Conservation (phyloP, 768 basidiomycete species). For the Sarcomyxa edulis region DNA sequence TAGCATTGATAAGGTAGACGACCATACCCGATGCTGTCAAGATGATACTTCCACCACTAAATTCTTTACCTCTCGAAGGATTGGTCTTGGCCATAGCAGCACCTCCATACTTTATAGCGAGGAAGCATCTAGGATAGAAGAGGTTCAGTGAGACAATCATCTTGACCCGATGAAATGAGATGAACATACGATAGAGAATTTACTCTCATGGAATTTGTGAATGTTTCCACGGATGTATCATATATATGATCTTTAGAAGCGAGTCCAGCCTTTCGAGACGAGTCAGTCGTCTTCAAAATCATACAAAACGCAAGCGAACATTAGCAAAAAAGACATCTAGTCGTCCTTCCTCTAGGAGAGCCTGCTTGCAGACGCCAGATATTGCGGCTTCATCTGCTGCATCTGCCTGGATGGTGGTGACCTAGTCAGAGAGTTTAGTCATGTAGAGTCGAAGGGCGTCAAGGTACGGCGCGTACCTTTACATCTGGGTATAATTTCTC, state of each 20-base stretch:
- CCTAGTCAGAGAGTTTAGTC: constrained; percentile 35
- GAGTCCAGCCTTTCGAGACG: constrained; percentile 79
- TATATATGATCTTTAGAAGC: constrained; percentile 37
- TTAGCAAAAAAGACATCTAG: constrained; percentile 96
- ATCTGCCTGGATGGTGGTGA: constrained; percentile 74
- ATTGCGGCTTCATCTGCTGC: constrained; percentile 77
- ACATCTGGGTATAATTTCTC: constrained; percentile 67
- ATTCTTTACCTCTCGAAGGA: constrained; percentile 60
- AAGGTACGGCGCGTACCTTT: constrained; percentile 41
- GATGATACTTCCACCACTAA: constrained; percentile 77
- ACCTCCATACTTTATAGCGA: constrained; percentile 85
- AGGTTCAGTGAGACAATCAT: no score
- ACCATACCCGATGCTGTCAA: constrained; percentile 76
- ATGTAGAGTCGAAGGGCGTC: constrained; percentile 2
- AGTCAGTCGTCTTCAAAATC: no score
- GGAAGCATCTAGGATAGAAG: constrained; percentile 71
- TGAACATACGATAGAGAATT: constrained; percentile 54
- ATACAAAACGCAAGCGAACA: constrained; percentile 34
- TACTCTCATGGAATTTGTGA: constrained; percentile 73
- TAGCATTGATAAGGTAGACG: neutral
- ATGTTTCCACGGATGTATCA: constrained; percentile 56
- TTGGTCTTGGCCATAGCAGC: constrained; percentile 73
- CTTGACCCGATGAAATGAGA: neutral
- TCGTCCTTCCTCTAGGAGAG: constrained; percentile 74
- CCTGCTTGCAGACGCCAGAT: constrained; percentile 60